Conservation (phyloP, 345 rosid species). For the Turritis glabra region DNA sequence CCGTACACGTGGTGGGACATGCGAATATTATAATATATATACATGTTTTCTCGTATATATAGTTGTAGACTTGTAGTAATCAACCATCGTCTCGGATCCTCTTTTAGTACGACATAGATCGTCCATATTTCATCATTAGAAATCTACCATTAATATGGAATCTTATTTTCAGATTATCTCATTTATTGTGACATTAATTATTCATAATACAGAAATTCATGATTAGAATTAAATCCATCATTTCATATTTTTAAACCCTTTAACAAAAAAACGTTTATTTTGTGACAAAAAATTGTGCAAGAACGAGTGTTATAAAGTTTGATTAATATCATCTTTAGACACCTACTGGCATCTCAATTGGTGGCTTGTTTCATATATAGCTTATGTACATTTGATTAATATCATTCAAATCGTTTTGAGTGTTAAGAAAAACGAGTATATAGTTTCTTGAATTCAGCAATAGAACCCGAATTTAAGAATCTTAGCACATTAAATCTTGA, state of each 20-base stretch:
- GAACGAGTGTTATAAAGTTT: too few relatives aligned
- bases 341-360: too few relatives aligned
- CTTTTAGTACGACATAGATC: conserved; percentile 14
- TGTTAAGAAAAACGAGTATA: too few relatives aligned
- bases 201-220: background rate
- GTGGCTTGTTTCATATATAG: too few relatives aligned
- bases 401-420: too few relatives aligned
- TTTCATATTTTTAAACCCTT: too few relatives aligned
- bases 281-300: too few relatives aligned
- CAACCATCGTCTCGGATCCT: conserved; percentile 12
- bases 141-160: background rate
- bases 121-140: conserved; percentile 11
- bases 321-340: too few relatives aligned
- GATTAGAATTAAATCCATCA: background rate
- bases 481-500: background rate
- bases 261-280: too few relatives aligned
- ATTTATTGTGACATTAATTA: background rate
- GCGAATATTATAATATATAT: background rate
- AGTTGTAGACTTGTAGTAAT: conserved; percentile 22
- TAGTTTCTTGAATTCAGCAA: too few relatives aligned
- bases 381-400: too few relatives aligned
- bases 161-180: background rate
- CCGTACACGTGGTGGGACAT: conserved; percentile 68
- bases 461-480: too few relatives aligned
- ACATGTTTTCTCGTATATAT: conserved; percentile 25